These are phyloP conservation scores for Penicillium cosmopolitanum DNA, from an alignment of 495 filamentous ascomycete species.

Conservation along the genomic window DNA sequence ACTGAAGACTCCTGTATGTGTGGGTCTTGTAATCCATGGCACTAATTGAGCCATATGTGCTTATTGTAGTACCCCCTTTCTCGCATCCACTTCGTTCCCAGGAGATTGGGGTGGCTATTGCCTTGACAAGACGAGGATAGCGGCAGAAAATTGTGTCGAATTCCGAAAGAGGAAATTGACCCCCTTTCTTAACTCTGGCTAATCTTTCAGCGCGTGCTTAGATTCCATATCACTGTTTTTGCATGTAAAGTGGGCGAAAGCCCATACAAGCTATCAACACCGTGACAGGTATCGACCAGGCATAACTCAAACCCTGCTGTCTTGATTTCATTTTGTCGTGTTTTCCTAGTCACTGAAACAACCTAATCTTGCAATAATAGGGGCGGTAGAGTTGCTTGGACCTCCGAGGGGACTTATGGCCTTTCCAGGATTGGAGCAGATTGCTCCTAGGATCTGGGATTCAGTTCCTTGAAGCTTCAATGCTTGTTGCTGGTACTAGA, in stretches of 20 bases:
- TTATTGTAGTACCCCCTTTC: not conserved
- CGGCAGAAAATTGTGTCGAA: not conserved
- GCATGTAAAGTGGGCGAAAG: too few relatives aligned
- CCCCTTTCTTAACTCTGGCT: not conserved
- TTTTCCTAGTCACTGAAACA: too few relatives aligned
- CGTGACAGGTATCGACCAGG: too few relatives aligned
- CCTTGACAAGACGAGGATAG: not conserved
- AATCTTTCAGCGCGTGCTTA: not conserved
- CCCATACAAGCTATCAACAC: too few relatives aligned
- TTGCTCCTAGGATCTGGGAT: too few relatives aligned
- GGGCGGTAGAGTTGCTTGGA: too few relatives aligned
- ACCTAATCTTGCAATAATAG: too few relatives aligned
- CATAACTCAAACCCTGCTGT: too few relatives aligned
- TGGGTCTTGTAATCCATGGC: not conserved
- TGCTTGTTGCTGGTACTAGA: not conserved
- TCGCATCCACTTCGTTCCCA: not conserved
- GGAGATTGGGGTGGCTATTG: not conserved
- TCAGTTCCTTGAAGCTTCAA: constrained; percentile 1
- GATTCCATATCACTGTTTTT: too few relatives aligned
- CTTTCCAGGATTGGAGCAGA: too few relatives aligned
- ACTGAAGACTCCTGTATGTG: not conserved
- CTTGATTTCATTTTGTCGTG: too few relatives aligned
- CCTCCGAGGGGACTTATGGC: too few relatives aligned
- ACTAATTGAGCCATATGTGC: not conserved
- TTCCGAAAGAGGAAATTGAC: not conserved